phyloP scores from a whole-genome alignment of 129 eudicot species.

The Calendula officinalis region DNA sequence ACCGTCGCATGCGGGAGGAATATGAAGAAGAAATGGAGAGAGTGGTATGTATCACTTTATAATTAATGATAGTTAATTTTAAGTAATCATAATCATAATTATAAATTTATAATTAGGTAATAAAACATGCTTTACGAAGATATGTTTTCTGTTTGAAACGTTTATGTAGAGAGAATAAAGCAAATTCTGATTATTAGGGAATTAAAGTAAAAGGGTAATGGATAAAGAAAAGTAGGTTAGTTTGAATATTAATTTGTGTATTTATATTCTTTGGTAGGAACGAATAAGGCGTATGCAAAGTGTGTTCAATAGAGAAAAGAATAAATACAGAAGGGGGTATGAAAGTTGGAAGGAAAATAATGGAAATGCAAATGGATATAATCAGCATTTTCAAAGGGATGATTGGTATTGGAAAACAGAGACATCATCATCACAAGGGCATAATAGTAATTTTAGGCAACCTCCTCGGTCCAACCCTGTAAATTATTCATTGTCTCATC shows the following conservation, averaged over 20 bases:
- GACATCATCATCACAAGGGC: conserved; percentile 51
- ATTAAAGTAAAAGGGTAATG: no score
- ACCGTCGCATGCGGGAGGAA: conserved; percentile 84
- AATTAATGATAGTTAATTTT: neutral
- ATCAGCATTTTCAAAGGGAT: conserved; percentile 85
- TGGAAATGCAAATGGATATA: conserved; percentile 43
- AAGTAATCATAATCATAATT: neutral
- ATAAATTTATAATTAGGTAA: neutral
- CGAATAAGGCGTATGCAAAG: conserved; percentile 93
- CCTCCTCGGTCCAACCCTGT: conserved; percentile 45
- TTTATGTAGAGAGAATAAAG: no score
- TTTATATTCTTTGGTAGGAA: conserved; percentile 42
- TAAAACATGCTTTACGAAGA: no score
- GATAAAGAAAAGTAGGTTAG: neutral
- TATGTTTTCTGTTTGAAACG: no score
- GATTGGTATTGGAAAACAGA: conserved; percentile 96
- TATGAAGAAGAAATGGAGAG: conserved; percentile 94
- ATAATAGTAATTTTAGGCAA: conserved; percentile 49
- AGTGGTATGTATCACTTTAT: conserved; percentile 56
- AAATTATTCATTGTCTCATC: conserved; percentile 70
- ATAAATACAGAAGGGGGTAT: conserved; percentile 57
- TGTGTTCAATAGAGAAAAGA: conserved; percentile 81
- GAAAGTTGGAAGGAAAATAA: conserved; percentile 84
- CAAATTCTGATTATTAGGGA: no score
- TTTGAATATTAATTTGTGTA: neutral